Evolutionary conservation across 2,329 filamentous ascomycete species (phyloP).

Genomic region (Xylaria arbuscula): DNA sequence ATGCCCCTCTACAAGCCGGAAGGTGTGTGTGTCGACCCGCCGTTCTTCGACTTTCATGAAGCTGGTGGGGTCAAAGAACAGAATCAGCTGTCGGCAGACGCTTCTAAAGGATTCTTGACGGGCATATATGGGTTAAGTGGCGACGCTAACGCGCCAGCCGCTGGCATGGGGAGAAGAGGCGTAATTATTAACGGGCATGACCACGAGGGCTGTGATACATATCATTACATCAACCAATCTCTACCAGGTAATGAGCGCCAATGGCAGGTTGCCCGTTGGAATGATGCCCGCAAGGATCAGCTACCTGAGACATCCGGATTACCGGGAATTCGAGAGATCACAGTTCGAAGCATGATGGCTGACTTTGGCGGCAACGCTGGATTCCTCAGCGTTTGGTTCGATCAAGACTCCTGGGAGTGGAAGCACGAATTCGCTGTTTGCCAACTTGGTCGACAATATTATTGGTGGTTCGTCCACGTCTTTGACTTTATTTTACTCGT

Average conservation of each 20-base stretch:
- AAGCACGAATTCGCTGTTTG: constrained; percentile 83
- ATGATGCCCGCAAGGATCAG: constrained; percentile 55
- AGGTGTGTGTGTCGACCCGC: constrained; percentile 85
- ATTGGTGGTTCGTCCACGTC: constrained; percentile 93
- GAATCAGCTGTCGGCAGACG: constrained; percentile 82
- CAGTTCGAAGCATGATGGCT: constrained; percentile 98
- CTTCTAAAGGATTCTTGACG: constrained; percentile 81
- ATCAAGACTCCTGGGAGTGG: constrained; percentile 79
- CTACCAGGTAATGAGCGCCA: constrained; percentile 56
- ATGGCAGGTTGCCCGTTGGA: constrained; percentile 65
- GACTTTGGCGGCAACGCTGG: constrained; percentile 93
- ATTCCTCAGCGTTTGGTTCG: constrained; percentile 89
- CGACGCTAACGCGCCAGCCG: constrained; percentile 65
- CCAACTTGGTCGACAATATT: constrained; percentile 83
- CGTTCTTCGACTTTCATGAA: constrained; percentile 82
- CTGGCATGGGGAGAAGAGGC: constrained; percentile 76
- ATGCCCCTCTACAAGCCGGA: constrained; percentile 87
- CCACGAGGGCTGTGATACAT: constrained; percentile 91
- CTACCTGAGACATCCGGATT: constrained; percentile 57
- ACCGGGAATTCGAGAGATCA: constrained; percentile 85
- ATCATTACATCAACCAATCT: constrained; percentile 80
- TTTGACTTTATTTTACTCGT: constrained; percentile 66
- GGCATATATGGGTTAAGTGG: constrained; percentile 83
- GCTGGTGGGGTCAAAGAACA: constrained; percentile 86
- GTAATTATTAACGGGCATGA: constrained; percentile 94